Base-by-base conservation (phyloP, 495 filamentous ascomycete species). In the Podospora appendiculata region DNA sequence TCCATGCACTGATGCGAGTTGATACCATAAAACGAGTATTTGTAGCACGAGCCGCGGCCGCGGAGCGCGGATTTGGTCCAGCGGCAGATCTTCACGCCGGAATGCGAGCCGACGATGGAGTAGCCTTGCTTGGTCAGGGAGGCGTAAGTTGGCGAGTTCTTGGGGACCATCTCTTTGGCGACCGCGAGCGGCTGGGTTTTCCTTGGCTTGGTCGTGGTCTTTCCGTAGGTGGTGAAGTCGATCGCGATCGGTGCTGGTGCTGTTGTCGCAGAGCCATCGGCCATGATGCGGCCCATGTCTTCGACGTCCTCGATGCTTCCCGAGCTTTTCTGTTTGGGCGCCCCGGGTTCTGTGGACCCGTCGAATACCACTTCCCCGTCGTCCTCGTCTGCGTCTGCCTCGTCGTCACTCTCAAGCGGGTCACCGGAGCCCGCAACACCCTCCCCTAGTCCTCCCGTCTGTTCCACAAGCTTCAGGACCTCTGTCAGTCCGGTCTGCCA, bases 41-140 rank as follows among this genome's bases (percentile, higher is more conserved):
- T 97, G 78, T 97, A 97, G 75, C 92, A 97, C 17, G 88, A 94
- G 10, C 92, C 92, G 14, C 92, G 83, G 32, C 92, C 92, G 46
- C 92, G 88, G n/a, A 97, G 84, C 4, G 92, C 92, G 6, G 90
- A 95, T 70, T 97, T 97, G 9, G 92, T 97, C 92, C 92, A 97
- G 19, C 92, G 88, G 65, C 92, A 96, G 58, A 96, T 95, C 70
- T 97, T 97, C 51, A 97, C 92, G 19, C 92, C 92, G 8, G 88
- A 94, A 70, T 97, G 92, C 0, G 90, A 91, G 45, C 92, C 92
- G 45, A 97, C 85, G 51, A 97, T 96, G 0, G 86, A 81, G 66
- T 97, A 97, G 14, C 92, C 92, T 76, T 97, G 92, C 64, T 96
- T 97, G 3, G 92, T 97, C 41, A 96, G 78, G 45, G 92, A 74